Percentiles rank a stretch among this genome's conserved stretches.
These are phyloP conservation scores for Conticribra weissflogii DNA, from an alignment of 108 stramenopile species.

Conservation along the genomic window DNA sequence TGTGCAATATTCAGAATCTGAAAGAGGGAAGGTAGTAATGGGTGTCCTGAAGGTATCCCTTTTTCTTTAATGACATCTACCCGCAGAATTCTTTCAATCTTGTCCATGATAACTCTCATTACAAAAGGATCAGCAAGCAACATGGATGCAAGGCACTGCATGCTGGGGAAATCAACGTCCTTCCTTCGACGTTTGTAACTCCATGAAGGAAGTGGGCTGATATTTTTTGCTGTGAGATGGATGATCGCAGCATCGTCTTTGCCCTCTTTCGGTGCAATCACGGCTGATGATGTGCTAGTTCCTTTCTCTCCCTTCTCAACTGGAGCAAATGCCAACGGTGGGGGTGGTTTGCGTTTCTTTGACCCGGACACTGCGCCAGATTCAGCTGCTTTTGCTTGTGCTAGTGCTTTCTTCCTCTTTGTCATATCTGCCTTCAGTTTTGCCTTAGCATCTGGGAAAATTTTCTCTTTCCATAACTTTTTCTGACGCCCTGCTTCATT, in stretches of 20 bases:
- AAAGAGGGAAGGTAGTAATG: constrained; percentile 71
- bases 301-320: constrained; percentile 19
- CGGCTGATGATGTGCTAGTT: constrained; percentile 3
- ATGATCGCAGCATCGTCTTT: constrained; percentile 44
- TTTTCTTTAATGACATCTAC: constrained; percentile 57
- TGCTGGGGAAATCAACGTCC: constrained; percentile 63
- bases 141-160: constrained; percentile 85
- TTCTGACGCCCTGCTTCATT: constrained; percentile 79
- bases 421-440: constrained; percentile 57
- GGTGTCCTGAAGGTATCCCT: constrained; percentile 60
- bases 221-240: constrained; percentile 45
- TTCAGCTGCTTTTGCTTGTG: constrained; percentile 48
- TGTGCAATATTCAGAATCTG: constrained; percentile 83
- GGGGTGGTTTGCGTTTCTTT: constrained; percentile 56
- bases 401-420: constrained; percentile 57
- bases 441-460: constrained; percentile 64
- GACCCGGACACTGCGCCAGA: constrained; percentile 19
- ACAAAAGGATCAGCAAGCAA: constrained; percentile 87
- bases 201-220: constrained; percentile 55
- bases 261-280: constrained; percentile 9
- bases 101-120: constrained; percentile 72
- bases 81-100: constrained; percentile 64
- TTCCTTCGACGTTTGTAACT: constrained; percentile 58
- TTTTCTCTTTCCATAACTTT: constrained; percentile 76
- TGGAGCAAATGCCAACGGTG: constrained; percentile 48